These are phyloP conservation scores for Echeveria elegans DNA, from an alignment of 164 flowering plant species.

Conservation along the genomic window DNA sequence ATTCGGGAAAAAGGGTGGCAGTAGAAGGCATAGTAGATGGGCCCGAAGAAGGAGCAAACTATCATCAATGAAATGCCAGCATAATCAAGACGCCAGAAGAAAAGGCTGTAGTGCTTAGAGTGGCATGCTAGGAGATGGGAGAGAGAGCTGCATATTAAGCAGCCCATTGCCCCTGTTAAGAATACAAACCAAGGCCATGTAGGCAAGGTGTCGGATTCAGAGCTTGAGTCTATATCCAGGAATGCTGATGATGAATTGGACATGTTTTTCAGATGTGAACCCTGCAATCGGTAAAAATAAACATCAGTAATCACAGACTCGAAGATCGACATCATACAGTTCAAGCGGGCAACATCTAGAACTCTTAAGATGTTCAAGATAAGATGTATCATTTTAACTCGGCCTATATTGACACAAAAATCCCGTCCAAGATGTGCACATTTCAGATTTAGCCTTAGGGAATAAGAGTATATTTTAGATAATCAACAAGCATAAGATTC, in stretches of 20 bases:
- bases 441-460: neutral
- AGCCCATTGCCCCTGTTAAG: conserved; percentile 72
- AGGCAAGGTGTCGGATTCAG: conserved; percentile 21
- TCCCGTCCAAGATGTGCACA: neutral
- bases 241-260: conserved; percentile 17
- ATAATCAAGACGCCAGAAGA: conserved; percentile 95
- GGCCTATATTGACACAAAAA: too few relatives aligned
- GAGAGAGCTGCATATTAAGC: conserved; percentile 68
- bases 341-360: neutral
- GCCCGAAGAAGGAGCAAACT: conserved; percentile 79
- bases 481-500: neutral
- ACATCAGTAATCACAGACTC: neutral
- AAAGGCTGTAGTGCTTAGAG: conserved; percentile 53
- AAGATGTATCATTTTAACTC: too few relatives aligned
- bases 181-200: conserved; percentile 91
- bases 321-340: neutral
- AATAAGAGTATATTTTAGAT: neutral
- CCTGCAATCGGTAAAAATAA: conserved; percentile 26
- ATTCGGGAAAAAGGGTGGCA: conserved; percentile 39
- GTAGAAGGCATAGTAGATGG: conserved; percentile 71
- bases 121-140: conserved; percentile 97
- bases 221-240: conserved; percentile 5
- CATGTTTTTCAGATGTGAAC: conserved; percentile 20
- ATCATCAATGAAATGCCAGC: conserved; percentile 93
- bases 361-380: neutral